Conservation (phyloP, 2,329 filamentous ascomycete genomes). For the Didymellaceae sp. region DNA sequence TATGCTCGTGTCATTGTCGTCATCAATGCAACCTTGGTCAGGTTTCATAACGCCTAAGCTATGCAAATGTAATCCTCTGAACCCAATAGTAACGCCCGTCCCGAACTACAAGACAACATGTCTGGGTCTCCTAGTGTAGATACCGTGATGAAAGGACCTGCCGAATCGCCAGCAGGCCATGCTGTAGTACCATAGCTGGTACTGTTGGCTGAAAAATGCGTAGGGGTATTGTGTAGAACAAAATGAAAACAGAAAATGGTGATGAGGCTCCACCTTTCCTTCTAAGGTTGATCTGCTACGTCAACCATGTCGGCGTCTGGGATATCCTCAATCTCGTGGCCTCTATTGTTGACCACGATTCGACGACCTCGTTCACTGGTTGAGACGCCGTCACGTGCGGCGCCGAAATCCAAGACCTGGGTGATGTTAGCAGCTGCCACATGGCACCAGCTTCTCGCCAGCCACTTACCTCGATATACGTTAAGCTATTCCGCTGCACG, state of each 20-base stretch:
- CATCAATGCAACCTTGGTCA: slow-evolving; percentile 17
- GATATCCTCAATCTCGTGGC: slow-evolving; percentile 47
- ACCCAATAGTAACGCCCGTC: slow-evolving; percentile 23
- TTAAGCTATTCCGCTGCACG: slow-evolving; percentile 89
- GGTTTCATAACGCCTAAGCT: slow-evolving; percentile 29
- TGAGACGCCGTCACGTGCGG: slow-evolving; percentile 84
- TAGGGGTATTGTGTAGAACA: slow-evolving; percentile 43
- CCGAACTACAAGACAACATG: slow-evolving; percentile 17
- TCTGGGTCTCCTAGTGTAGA: neutral
- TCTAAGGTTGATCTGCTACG: slow-evolving; percentile 31
- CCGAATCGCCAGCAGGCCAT: slow-evolving; percentile 5
- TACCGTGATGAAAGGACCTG: slow-evolving; percentile 1
- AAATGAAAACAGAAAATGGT: slow-evolving; percentile 18
- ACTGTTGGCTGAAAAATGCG: slow-evolving; percentile 13
- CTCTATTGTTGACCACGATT: slow-evolving; percentile 62
- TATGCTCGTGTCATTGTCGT: slow-evolving; percentile 13
- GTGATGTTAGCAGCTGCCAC: slow-evolving; percentile 42
- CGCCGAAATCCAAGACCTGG: slow-evolving; percentile 96
- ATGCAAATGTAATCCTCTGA: slow-evolving; percentile 31
- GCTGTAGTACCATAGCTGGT: slow-evolving; percentile 10
- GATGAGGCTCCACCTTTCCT: neutral
- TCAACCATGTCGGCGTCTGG: slow-evolving; percentile 42
- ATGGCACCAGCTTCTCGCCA: neutral
- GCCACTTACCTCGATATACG: slow-evolving; percentile 80
- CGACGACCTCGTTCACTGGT: slow-evolving; percentile 78